Base-by-base conservation (phyloP, 1,139 yeast genomes). In the Debaryomyces udenii region DNA sequence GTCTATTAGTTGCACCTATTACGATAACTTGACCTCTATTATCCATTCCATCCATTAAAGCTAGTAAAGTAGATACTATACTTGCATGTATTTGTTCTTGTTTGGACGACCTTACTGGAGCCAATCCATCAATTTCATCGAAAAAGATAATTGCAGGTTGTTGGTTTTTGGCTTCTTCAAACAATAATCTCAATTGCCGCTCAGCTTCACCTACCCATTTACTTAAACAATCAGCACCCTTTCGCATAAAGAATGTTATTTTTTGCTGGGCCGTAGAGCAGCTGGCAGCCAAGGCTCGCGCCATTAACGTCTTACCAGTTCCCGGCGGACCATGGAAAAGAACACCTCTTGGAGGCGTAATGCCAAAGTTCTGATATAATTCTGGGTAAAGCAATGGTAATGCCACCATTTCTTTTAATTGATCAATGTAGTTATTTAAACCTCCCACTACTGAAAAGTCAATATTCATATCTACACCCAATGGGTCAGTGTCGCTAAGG, bases 141-240 rank as follows among this genome's bases (percentile, higher is more conserved):
- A 93, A 91, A 63, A 91, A 91, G 13, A 91, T 91, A 44, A 93
- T 91, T 6, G 96, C 81, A 2, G 99, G 99, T 62, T 94, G 99
- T 52, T 91, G 93, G 49, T 88, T 89, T 55, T 86, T 86, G 1
- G 99, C 99, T 62, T 93, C 98, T 63, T 93, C 99, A 61, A 93
- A 93, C 40, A 93, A 67, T 34, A 93, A 68, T 45, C 99, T 72
- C 47, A 93, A 72, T 61, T 93, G 97, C 52, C 99, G 77, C 65
- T 93, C 99, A 5, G 99, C 98, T 64, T 93, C 99, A 55, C 99
- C 99, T 5, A 93, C 98, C 99, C 99, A 93, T 66, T 94, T 94
- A 40, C 96, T 87, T 52, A 93, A 70, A 62, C 96, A 88, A 61
- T 94, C 99, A 0, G 99, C 98, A 51, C 99, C 99, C 62, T 94